phyloP scores from a whole-genome alignment of 371 early-diverging fungal genomes.

The Scutellospora calospora region DNA sequence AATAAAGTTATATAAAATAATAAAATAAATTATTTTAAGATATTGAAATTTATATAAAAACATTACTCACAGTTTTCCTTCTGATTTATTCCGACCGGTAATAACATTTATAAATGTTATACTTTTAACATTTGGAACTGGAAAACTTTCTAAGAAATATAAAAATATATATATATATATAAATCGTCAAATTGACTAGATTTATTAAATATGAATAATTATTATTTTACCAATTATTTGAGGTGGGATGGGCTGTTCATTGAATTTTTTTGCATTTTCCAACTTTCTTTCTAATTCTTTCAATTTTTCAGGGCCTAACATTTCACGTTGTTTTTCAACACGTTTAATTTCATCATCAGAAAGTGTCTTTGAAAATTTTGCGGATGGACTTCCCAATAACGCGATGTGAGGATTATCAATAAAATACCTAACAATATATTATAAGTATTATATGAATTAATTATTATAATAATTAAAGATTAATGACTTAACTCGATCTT shows the following conservation, averaged over 20 bases:
- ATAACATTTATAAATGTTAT: constrained; percentile 70
- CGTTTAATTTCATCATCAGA: constrained; percentile 65
- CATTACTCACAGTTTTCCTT: constrained; percentile 55
- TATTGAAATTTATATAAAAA: neutral
- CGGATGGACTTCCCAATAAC: constrained; percentile 69
- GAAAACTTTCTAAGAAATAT: constrained; percentile 57
- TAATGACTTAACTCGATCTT: neutral
- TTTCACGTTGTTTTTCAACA: constrained; percentile 60
- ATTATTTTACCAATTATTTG: constrained; percentile 58
- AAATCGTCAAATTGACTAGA: neutral
- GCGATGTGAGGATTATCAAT: constrained; percentile 63
- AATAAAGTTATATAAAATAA: neutral
- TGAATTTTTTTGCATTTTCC: constrained; percentile 63
- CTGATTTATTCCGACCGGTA: constrained; percentile 62
- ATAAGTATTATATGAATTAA: neutral
- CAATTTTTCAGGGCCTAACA: constrained; percentile 63
- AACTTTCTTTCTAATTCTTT: constrained; percentile 59
- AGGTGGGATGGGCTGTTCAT: constrained; percentile 65
- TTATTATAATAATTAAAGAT: neutral
- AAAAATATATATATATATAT: neutral
- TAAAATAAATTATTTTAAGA: neutral
- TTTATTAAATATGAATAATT: neutral
- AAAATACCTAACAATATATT: constrained; percentile 55
- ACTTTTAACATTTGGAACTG: constrained; percentile 63
- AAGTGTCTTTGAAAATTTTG: constrained; percentile 64